Conservation (phyloP, 192 early-diverging fungal species). For the Lobulomyces angularis region DNA sequence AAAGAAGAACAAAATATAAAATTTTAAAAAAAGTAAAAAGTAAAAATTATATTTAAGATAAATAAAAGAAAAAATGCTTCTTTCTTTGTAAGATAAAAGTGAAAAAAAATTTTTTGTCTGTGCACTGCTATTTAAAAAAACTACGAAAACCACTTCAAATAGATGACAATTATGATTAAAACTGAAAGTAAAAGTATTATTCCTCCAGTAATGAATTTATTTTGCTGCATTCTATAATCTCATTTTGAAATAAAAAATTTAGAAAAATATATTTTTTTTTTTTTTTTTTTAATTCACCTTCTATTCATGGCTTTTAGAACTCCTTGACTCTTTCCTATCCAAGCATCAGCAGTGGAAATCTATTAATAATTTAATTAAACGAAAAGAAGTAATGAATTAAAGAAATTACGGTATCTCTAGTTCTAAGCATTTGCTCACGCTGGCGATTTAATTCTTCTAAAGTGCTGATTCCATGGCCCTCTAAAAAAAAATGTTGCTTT, state of each 20-base stretch:
- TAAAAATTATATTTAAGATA: conserved; percentile 1
- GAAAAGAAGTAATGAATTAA: conserved; percentile 1
- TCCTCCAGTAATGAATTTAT: conserved; percentile 75
- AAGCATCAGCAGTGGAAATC: conserved; percentile 37
- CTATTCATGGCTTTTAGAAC: conserved; percentile 50
- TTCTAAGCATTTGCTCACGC: conserved; percentile 77
- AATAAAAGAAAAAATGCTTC: conserved; percentile 35
- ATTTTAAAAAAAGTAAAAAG: neutral
- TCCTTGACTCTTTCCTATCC: conserved; percentile 37
- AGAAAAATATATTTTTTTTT: conserved; percentile 6
- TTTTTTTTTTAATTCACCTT: conserved; percentile 62
- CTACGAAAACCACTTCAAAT: conserved; percentile 57
- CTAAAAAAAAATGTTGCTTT: conserved; percentile 12
- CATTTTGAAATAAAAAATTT: neutral
- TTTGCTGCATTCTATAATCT: conserved; percentile 59
- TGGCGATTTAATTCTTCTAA: conserved; percentile 72
- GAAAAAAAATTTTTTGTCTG: too few relatives aligned
- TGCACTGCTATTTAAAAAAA: too few relatives aligned
- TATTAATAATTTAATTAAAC: conserved; percentile 1
- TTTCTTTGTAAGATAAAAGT: too few relatives aligned
- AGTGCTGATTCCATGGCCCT: conserved; percentile 72
- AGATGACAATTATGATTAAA: conserved; percentile 74
- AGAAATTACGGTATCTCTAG: conserved; percentile 62
- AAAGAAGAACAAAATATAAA: too few relatives aligned
- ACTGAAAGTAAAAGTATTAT: conserved; percentile 71